These are phyloP conservation scores for Brassica nigra DNA, from an alignment of 345 rosid genomes.

Conservation along the genomic window DNA sequence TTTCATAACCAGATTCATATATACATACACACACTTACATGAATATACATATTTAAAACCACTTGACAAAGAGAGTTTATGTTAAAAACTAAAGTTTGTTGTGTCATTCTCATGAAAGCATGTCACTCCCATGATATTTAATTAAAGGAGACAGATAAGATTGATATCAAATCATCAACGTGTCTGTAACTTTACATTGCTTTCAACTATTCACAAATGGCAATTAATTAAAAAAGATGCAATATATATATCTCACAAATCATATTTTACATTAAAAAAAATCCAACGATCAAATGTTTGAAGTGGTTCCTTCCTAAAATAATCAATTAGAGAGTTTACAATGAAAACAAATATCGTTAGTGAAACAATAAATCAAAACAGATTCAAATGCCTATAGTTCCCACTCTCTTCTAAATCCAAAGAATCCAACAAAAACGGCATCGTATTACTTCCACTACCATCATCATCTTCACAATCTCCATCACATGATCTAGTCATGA, in stretches of 20 bases:
- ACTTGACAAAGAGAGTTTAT: slow-evolving; percentile 16
- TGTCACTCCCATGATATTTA: slow-evolving; percentile 14
- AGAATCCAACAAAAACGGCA: slow-evolving; percentile 36
- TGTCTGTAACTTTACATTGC: not conserved
- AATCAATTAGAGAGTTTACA: slow-evolving; percentile 40
- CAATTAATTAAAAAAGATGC: not conserved
- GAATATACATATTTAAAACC: not conserved
- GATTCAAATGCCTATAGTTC: slow-evolving; percentile 27
- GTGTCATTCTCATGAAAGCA: slow-evolving; percentile 14
- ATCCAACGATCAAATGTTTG: slow-evolving; percentile 16
- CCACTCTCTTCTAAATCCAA: slow-evolving; percentile 39
- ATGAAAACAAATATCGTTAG: slow-evolving; percentile 31
- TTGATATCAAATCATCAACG: not conserved
- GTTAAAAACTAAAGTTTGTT: not conserved
- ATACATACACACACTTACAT: slow-evolving; percentile 17
- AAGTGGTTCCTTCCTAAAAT: slow-evolving; percentile 21
- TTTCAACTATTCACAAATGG: slow-evolving; percentile 8
- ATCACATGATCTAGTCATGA: slow-evolving; percentile 42
- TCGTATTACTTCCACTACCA: not conserved
- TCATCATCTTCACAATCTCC: slow-evolving; percentile 19
- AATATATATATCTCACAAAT: not conserved
- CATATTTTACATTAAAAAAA: not conserved
- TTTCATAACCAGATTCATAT: slow-evolving; percentile 38
- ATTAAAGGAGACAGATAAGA: slow-evolving; percentile 5
- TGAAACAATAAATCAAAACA: slow-evolving; percentile 30